Evolutionary conservation across 2,329 filamentous ascomycete species (phyloP).

Genomic region (Didymella pomorum): DNA sequence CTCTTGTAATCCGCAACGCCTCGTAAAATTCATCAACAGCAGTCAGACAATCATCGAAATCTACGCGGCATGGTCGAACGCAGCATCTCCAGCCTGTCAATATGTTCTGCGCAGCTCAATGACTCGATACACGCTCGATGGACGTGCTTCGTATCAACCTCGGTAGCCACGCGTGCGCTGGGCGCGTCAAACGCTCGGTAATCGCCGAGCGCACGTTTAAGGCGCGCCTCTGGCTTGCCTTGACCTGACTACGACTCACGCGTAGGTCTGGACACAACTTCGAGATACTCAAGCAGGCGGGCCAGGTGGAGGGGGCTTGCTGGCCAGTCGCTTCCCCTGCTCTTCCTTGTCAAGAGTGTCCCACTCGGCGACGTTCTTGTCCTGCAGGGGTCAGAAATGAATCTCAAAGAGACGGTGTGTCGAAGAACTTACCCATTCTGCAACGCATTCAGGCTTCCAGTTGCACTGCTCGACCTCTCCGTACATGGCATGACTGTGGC

Average conservation of each 20-base stretch:
- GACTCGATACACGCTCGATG: not conserved
- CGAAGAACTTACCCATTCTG: constrained; percentile 59
- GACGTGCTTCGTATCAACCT: not conserved
- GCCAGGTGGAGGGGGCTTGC: constrained; percentile 39
- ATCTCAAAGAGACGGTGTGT: not conserved
- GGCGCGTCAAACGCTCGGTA: not conserved
- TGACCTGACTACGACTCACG: not conserved
- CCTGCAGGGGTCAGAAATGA: constrained; percentile 42
- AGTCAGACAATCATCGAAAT: not conserved
- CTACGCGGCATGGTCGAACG: not conserved
- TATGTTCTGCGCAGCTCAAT: no score
- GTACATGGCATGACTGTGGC: constrained; percentile 72
- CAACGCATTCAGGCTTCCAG: constrained; percentile 71
- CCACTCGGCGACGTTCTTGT: constrained; percentile 69
- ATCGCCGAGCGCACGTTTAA: not conserved
- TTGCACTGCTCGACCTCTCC: constrained; percentile 76
- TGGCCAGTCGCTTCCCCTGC: constrained; percentile 60
- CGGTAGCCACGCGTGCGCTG: not conserved
- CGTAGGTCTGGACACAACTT: not conserved
- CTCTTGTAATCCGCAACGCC: not conserved
- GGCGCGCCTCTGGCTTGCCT: not conserved
- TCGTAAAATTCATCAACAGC: not conserved
- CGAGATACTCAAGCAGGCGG: not conserved
- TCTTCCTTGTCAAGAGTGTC: constrained; percentile 66
- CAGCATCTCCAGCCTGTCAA: not conserved